Percentiles rank a stretch among this genome's conserved stretches.
These are phyloP conservation scores for Xylaria sp. DNA, from an alignment of 2,329 filamentous ascomycete species.

Conservation along the genomic window DNA sequence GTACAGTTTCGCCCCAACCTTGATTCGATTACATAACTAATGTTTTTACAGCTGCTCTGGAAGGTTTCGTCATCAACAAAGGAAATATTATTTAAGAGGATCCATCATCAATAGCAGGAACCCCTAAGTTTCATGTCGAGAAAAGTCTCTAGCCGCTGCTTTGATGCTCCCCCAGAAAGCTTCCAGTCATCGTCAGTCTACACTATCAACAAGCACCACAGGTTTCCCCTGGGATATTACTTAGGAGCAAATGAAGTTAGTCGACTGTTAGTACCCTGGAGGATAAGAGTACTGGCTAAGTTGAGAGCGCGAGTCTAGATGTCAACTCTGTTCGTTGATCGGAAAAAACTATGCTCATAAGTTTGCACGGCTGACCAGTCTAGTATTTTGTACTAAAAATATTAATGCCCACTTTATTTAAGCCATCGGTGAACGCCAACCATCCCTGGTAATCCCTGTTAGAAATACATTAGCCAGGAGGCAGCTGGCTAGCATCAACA, in stretches of 20 bases:
- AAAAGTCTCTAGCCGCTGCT: not conserved
- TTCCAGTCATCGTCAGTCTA: not conserved
- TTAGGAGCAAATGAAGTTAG: too few relatives aligned
- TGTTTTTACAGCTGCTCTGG: constrained; percentile 67
- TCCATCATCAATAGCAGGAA: not conserved
- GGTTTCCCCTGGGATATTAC: too few relatives aligned
- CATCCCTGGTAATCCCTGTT: constrained; percentile 5
- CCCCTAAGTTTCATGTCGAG: too few relatives aligned
- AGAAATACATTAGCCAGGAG: constrained; percentile 70
- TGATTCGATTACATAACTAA: constrained; percentile 19
- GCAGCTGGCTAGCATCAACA: constrained; percentile 91
- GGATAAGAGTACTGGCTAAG: not conserved
- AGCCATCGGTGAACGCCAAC: constrained; percentile 27
- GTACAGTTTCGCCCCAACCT: constrained; percentile 51
- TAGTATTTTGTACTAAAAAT: constrained; percentile 24
- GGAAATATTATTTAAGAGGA: constrained; percentile 64
- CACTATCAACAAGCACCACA: too few relatives aligned
- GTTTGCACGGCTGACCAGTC: constrained; percentile 31
- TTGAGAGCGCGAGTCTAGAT: not conserved
- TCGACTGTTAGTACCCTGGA: too few relatives aligned
- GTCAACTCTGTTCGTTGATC: not conserved
- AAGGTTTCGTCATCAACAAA: constrained; percentile 93
- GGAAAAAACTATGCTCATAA: constrained; percentile 16
- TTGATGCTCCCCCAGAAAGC: too few relatives aligned
- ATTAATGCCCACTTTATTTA: constrained; percentile 3